Evolutionary conservation across 768 basidiomycete genomes (phyloP), one percentile per base, ranked within the genome.

Genomic region (Lentinula sp.): DNA sequence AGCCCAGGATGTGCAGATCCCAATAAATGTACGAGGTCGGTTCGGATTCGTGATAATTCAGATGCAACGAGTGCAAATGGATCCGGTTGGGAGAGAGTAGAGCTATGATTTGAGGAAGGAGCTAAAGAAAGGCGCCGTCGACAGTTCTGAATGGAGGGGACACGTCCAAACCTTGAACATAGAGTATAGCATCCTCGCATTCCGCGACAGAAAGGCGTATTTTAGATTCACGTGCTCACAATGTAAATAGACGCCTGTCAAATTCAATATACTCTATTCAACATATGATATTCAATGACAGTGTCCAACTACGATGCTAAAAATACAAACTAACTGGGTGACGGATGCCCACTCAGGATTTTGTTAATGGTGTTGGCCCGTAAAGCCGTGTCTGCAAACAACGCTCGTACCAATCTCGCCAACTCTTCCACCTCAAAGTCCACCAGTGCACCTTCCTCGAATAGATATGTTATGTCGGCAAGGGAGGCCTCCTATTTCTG

Each of bases 361-460:
- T 87, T 93, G 63, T 86, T 84, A 66, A 97, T 88, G 4, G 90
- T 91, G 65, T 81, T 86, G 57, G 91, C 83, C 74, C 95, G 82
- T 70, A 94, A 73, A 40, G 83, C 80, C 9, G 90, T 93, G 70
- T 96, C 94, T 28, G 93, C 88, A 70, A 98, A 98, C 51, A 98
- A 78, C 0, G 94, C 94, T 45, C 80, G 80, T 31, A 97, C 84
- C n/a, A 98, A 80, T 64, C 80, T 79, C 45, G 87, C 85, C 4
- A 98, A 77, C 72, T 98, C 95, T 32, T 89, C 84, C 7, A 87
- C 80, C 63, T 89, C 84, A 71, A 95, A 98, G 73, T 98, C 95
- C 34, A 96, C 86, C 64, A 98, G 76, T 5, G 91, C 88, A 9
- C 95, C 93, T 67, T 91, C 87, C 64, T 95, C 93, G 69, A 95